Base-by-base conservation (phyloP, 2,329 filamentous ascomycete species). In the Fusarium heterosporum region DNA sequence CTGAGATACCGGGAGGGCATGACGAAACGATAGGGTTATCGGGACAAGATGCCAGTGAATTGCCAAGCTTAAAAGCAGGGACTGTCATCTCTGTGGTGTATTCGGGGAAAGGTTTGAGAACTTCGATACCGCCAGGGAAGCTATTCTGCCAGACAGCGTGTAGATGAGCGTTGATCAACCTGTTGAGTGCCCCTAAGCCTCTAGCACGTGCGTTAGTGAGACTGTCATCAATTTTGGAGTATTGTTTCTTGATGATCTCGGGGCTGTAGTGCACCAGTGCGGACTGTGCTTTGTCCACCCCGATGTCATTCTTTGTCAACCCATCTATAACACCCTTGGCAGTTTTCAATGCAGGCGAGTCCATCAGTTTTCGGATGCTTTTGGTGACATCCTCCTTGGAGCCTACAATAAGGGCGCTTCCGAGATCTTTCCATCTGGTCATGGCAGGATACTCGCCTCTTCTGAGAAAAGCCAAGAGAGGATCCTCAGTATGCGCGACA, bases 101-200 rank as follows among this genome's bases (percentile, higher is more conserved):
- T 50, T 90, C 82, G 2, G 92, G 87, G 19, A 91, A 84, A 0
- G 95, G 93, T 76, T 96, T 94, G 41, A 97, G 82, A 4, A 97
- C 88, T 7, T 89, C 87, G 57, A 98, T 90, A 29, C 96, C 95
- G 38, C 86, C 84, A 2, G 87, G 82, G 77, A 96, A 97, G 22
- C 84, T 84, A 70, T 90, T 92, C 74, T 96, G 93, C 87, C 96
- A 98, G 12, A 89, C 91, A 53, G 85, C 85, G 75, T 97, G 94
- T 6, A 98, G 84, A 77, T 98, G 96, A 3, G 90, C 86, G 73
- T 92, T 94, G 75, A 97, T 92, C 60, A 98, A 85, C 43, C 86
- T 81, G 59, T 90, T 90, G 32, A 98, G 86, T 49, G 85, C 82
- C 53, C 80, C 79, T 25, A 95, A 82, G 4, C 90, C 92, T 43